Evolutionary conservation across 148 eudicot species (phyloP), one percentile per base, ranked within the genome.

Genomic region (Vaccinium vitisidaea): DNA sequence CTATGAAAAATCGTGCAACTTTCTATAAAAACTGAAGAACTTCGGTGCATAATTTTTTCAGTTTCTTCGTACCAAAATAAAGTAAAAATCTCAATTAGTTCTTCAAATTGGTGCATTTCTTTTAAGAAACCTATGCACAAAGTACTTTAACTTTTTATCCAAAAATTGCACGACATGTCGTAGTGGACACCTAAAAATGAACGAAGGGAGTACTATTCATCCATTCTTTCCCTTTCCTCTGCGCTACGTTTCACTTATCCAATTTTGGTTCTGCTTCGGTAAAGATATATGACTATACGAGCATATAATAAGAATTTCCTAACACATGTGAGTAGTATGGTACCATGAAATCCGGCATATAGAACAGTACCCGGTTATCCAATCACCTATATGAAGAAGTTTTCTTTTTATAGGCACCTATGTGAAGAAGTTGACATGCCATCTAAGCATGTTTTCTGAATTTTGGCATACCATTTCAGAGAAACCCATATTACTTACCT

Each of bases 401-500:
- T 67, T 36, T 36, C 39, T 36, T 36, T 36, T 36, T 36, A 36
- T 36, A 36, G 39, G 39, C 75, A 81, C 56, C 46, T 81, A 81
- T 46, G 43, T 7, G 32, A 25, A 46, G 65, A 48, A 21, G 39
- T 27, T 67, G 49, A 21, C 23, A 46, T 54, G 55, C 10, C 21
- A 23, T 58, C 13, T 39, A 65, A 63, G 56, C 83, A 50, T 30
- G 78, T 16, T 12, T 27, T 13, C 23, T 3, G 8, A 36, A 30
- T 50, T 50, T 39, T 83, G 75, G 70, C 15, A 48, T 19, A 54
- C 1, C 18, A 53, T 19, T 59, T 61, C 36, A 23, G 8, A 43
- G 77, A 59, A 25, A 25, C n/a, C 85, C 27, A n/a, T 67, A 46
- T 56, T 39, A 79, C 84, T 85, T 90, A 95, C 99, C 98, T 97